Percentiles rank a stretch among this genome's conserved stretches.
Conservation (phyloP, 2,329 filamentous ascomycete species). For the Botrytis elliptica region DNA sequence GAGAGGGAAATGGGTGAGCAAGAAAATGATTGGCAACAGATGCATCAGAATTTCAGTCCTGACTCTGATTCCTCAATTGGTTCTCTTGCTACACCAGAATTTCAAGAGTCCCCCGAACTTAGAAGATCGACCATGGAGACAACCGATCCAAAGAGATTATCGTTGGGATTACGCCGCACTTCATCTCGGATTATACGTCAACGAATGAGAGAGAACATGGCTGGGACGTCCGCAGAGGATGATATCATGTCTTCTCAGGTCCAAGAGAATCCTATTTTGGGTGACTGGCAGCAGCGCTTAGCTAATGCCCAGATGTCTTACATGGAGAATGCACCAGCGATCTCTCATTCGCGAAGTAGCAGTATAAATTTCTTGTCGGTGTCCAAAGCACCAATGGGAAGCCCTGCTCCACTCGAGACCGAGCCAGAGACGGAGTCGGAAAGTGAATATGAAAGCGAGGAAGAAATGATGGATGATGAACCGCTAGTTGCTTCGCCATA, state of each 20-base stretch:
- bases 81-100: constrained; percentile 31
- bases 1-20: constrained; percentile 62
- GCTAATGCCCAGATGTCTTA: constrained; percentile 49
- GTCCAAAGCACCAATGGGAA: constrained; percentile 46
- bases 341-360: constrained; percentile 39
- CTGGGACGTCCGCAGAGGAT: constrained; percentile 33
- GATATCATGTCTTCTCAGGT: constrained; percentile 32
- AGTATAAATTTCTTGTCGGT: constrained; percentile 45
- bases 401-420: constrained; percentile 56
- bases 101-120: constrained; percentile 34
- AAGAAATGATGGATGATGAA: constrained; percentile 6
- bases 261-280: constrained; percentile 41
- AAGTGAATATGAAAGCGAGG: neutral
- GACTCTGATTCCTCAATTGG: constrained; percentile 33
- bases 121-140: neutral
- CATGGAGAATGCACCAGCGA: constrained; percentile 43
- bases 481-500: neutral
- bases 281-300: constrained; percentile 47
- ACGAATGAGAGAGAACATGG: constrained; percentile 41
- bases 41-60: constrained; percentile 52
- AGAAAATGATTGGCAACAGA: constrained; percentile 58
- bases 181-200: constrained; percentile 43
- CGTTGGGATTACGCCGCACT: constrained; percentile 43
- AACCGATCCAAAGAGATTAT: constrained; percentile 37
- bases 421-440: constrained; percentile 26